Evolutionary conservation across 2,329 filamentous ascomycete genomes (phyloP), one percentile per base, ranked within the genome.

Genomic region (Rhynchosporium agropyri): DNA sequence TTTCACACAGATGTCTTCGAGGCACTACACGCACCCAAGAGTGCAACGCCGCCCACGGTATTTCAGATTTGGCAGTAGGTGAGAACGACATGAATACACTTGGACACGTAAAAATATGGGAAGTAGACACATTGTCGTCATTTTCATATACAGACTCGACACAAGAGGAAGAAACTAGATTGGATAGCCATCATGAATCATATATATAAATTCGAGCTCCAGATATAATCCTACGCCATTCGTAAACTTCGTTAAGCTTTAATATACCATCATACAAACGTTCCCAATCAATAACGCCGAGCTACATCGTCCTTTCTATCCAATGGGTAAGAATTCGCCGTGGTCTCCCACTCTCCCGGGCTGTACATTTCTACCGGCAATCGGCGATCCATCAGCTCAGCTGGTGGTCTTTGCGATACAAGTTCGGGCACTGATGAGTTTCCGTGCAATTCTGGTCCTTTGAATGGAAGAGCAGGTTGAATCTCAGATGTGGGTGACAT

Each of bases 371-470:
- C 57, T 3, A 40, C 57, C 3, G 57, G 46, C 9, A n/a, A 26
- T n/a, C 46, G 42, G 13, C 8, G 28, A 7, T 3, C 15, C 49
- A 38, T 38, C 33, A 59, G 20, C 20, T 59, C 57, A 4, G 38
- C 57, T 2, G 57, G 45, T 1, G 20, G 31, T 9, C 46, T n/a
- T 9, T 50, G 12, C 2, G 15, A n/a, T 26, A 33, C 57, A 3
- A 59, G 20, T 10, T 59, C 57, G 5, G 45, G 29, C n/a, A 33
- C 43, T 4, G 33, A 38, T 1, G 57, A 59, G 9, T 48, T 42
- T 10, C 57, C 57, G 42, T 59, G 46, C 46, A 59, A 13, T 36
- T 59, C 57, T 33, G 50, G 13, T 51, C 57, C 45, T 42, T 59
- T 59, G 3, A 33, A 46, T 20, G 57, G 57, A 3, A 51, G 15